These are phyloP conservation scores for Talinum fruticosum DNA, from an alignment of 148 eudicot species.

Conservation along the genomic window DNA sequence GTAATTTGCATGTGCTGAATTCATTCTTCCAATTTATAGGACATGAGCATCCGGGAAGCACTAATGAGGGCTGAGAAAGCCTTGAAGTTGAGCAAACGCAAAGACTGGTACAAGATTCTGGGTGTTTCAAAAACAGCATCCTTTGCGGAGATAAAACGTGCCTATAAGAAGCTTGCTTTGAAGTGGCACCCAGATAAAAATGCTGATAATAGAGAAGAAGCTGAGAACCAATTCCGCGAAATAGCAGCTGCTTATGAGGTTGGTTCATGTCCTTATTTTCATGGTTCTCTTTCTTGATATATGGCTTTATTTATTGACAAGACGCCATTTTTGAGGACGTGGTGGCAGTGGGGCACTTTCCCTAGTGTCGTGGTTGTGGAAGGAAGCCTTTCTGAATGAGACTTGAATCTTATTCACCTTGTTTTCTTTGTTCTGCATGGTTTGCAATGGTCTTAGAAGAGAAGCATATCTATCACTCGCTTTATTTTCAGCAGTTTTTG, in stretches of 20 bases:
- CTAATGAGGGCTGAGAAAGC: constrained; percentile 79
- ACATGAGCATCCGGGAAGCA: constrained; percentile 65
- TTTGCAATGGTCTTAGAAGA: background rate
- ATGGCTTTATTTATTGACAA: background rate
- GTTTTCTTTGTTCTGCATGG: background rate
- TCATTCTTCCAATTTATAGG: constrained; percentile 40
- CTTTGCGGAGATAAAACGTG: constrained; percentile 69
- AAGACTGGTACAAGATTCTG: constrained; percentile 96
- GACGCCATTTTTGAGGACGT: background rate
- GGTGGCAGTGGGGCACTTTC: too few relatives aligned
- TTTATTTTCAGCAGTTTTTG: background rate
- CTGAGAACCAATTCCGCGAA: constrained; percentile 81
- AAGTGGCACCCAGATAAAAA: constrained; percentile 99
- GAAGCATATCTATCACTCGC: background rate
- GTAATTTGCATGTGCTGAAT: constrained; percentile 2
- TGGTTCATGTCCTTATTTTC: constrained; percentile 10
- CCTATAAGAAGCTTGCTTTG: constrained; percentile 90
- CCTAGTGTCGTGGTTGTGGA: too few relatives aligned
- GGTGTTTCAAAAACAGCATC: constrained; percentile 77
- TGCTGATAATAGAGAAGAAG: constrained; percentile 87
- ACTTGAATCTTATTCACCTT: background rate
- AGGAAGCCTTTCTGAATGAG: too few relatives aligned
- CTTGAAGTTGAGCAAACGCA: constrained; percentile 86
- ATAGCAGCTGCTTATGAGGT: constrained; percentile 99
- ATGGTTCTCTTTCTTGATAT: background rate